Evolutionary conservation across 371 early-diverging fungal species (phyloP).

Genomic region (Zychaea mexicana): DNA sequence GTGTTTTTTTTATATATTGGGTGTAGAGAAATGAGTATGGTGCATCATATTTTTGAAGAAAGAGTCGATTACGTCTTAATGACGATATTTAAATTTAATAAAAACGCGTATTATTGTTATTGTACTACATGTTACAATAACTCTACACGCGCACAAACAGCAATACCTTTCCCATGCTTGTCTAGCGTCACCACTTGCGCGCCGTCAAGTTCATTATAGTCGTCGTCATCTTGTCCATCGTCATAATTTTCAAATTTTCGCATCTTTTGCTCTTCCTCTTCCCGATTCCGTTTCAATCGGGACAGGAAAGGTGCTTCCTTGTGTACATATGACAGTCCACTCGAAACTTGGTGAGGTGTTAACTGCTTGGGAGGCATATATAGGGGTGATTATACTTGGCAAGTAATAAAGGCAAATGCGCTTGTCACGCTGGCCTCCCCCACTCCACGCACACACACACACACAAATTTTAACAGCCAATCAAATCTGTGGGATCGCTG

Average conservation of each 20-base stretch:
- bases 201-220: slow-evolving; percentile 51
- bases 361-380: slow-evolving; percentile 27
- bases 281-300: slow-evolving; percentile 27
- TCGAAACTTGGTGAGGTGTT: slow-evolving; percentile 49
- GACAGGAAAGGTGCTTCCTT: slow-evolving; percentile 51
- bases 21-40: no score
- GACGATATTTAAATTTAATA: no score
- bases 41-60: no score
- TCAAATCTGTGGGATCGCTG: not conserved
- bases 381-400: not conserved
- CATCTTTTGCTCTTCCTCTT: slow-evolving; percentile 22
- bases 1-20: not conserved
- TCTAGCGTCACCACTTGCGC: slow-evolving; percentile 52
- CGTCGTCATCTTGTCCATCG: slow-evolving; percentile 50
- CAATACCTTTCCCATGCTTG: slow-evolving; percentile 44
- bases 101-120: no score
- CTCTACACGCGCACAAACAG: slow-evolving; percentile 7
- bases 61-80: not conserved
- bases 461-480: not conserved
- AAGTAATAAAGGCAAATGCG: no score
- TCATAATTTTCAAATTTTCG: slow-evolving; percentile 38
- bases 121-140: not conserved
- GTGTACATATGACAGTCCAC: slow-evolving; percentile 46
- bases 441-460: no score
- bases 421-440: no score